Evolutionary conservation across 1,139 yeast genomes (phyloP), one percentile per base, ranked within the genome.

Genomic region (Diutina siamensis): DNA sequence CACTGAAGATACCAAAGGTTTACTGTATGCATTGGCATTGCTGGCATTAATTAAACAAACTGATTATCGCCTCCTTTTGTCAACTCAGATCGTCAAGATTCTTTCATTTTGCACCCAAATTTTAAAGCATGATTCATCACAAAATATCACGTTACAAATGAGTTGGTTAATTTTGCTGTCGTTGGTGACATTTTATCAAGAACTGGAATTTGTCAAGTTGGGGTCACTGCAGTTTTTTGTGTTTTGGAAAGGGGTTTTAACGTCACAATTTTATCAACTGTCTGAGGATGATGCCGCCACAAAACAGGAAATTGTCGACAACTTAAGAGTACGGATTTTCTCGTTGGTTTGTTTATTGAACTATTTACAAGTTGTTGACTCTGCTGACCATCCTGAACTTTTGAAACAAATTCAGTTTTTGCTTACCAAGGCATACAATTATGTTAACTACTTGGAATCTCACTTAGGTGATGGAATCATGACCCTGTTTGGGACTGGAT

Each of bases 101-200:
- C 59, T 71, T 52, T 68, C 74, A 62, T 71, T 68, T 50, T 71
- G 75, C 51, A 71, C 76, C 9, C 76, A 71, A 50, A 67, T 61
- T 48, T 63, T 71, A 53, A 71, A 71, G 52, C 74, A 70, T 47
- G 47, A 47, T 35, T 44, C 44, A 3, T 20, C 38, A 3, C 49
- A 48, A 5, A 45, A 42, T 38, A 48, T 25, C 10, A 25, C 25
- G 19, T 18, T 38, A 5, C 42, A 20, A 40, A 47, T 48, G 4
- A 51, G 84, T 51, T 89, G 97, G 97, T 71, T 82, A 3, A 63
- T 87, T 20, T 64, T 92, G 36, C 70, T 82, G 46, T 94, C 97
- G 0, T 15, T 42, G 13, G 83, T 89, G 61, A 80, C 87, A 19
- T 76, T 82, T 48, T 81, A 83, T 44, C 73, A 75, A 12, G 70